A percentile compares a stretch with the other conserved stretches of the same genome.
These are phyloP conservation scores for Salix caprea DNA, from an alignment of 345 rosid genomes.

Conservation along the genomic window DNA sequence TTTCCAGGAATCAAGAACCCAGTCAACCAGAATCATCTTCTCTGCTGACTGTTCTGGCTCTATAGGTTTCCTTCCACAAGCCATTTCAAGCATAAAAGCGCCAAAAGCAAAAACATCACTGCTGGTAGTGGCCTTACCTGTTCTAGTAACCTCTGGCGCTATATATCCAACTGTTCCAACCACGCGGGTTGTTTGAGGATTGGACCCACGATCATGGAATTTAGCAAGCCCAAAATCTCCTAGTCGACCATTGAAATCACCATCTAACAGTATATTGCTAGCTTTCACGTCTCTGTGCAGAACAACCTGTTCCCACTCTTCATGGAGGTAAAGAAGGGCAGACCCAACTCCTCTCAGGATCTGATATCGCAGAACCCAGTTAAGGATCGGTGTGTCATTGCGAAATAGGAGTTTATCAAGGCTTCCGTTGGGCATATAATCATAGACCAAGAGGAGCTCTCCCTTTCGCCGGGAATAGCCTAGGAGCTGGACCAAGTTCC, in stretches of 20 bases:
- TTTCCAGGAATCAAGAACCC: background rate
- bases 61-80: background rate
- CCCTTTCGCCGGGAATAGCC: constrained; percentile 1
- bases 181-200: background rate
- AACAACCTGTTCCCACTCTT: constrained; percentile 8
- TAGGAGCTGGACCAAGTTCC: background rate
- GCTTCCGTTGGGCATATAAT: constrained; percentile 1
- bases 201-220: background rate
- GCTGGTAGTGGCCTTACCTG: background rate
- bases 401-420: background rate
- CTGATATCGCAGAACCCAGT: background rate
- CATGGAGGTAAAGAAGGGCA: constrained; percentile 8
- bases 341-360: background rate
- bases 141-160: constrained; percentile 1
- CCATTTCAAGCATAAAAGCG: background rate
- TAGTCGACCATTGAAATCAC: background rate
- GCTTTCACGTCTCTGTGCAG: constrained; percentile 7
- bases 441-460: constrained; percentile 4
- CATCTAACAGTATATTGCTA: background rate
- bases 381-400: background rate
- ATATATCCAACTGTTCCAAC: constrained; percentile 6
- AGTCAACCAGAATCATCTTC: background rate
- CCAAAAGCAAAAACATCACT: constrained; percentile 10
- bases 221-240: constrained; percentile 9
- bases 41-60: background rate